Evolutionary conservation across 805 yeast genomes (phyloP).

Genomic region (Danielia oregonensis): DNA sequence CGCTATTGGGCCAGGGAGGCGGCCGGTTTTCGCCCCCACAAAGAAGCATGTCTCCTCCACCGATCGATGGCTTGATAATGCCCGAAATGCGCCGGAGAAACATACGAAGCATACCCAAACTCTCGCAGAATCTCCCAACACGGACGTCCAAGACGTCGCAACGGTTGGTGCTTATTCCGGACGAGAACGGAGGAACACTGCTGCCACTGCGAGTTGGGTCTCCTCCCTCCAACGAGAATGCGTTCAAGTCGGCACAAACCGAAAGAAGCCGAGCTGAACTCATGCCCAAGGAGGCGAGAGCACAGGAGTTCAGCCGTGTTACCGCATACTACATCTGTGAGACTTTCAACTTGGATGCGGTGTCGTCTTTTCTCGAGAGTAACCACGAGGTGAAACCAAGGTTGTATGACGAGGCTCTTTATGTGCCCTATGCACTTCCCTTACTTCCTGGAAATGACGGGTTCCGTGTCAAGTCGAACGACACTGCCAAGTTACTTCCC

Average conservation of each 20-base stretch:
- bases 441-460: conserved; percentile 81
- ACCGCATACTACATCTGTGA: conserved; percentile 92
- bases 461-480: conserved; percentile 68
- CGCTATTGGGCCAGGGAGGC: conserved; percentile 20
- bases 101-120: conserved; percentile 49
- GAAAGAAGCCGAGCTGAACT: conserved; percentile 49
- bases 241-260: not conserved
- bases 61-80: conserved; percentile 7
- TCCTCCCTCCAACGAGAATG: conserved; percentile 2
- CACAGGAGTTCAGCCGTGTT: conserved; percentile 70
- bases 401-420: conserved; percentile 87
- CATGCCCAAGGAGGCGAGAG: conserved; percentile 55
- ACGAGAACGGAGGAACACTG: conserved; percentile 29
- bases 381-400: conserved; percentile 85
- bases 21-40: conserved; percentile 13
- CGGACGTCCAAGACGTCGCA: conserved; percentile 86
- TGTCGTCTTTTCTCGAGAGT: conserved; percentile 59
- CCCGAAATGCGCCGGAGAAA: conserved; percentile 22
- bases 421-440: conserved; percentile 86
- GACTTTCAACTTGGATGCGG: conserved; percentile 61
- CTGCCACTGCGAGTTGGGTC: conserved; percentile 5
- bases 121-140: conserved; percentile 55
- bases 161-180: conserved; percentile 83
- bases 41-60: conserved; percentile 20
- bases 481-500: conserved; percentile 41